A percentile compares a stretch with the other conserved stretches of the same genome.
phyloP scores from a whole-genome alignment of 768 basidiomycete genomes.

The Tylopilus plumbeoviolaceoides region DNA sequence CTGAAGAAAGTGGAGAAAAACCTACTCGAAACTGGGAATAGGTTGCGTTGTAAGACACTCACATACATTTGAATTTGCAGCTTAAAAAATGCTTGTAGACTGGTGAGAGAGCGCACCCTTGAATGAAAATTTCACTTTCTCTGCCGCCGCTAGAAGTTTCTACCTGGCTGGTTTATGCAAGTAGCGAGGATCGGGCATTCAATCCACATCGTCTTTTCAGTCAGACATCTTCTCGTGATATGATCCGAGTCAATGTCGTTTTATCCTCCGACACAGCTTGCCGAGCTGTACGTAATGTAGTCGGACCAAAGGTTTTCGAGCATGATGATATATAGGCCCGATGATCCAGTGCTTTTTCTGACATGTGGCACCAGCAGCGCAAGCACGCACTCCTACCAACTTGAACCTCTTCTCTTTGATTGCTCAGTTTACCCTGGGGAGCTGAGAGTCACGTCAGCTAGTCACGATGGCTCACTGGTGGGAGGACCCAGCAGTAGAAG shows the following conservation, averaged over 20 bases:
- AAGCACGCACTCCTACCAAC: not conserved
- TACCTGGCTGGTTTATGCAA: too few species aligned
- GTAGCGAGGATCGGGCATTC: not conserved
- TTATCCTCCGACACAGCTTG: not conserved
- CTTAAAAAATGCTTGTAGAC: too few species aligned
- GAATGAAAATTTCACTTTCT: too few species aligned
- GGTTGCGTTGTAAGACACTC: too few species aligned
- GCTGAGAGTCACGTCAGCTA: not conserved
- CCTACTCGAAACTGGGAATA: too few species aligned
- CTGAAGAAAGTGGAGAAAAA: too few species aligned
- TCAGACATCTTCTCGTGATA: not conserved
- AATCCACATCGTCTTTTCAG: not conserved
- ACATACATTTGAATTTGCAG: too few species aligned
- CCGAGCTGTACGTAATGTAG: not conserved
- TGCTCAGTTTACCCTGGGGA: not conserved
- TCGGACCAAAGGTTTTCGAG: too few species aligned
- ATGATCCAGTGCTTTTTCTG: too few species aligned
- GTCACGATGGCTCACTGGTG: conserved; percentile 16
- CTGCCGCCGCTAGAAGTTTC: too few species aligned
- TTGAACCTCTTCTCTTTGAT: not conserved
- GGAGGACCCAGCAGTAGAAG: conserved; percentile 12
- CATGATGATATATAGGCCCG: too few species aligned
- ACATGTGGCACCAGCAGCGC: not conserved
- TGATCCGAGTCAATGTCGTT: not conserved
- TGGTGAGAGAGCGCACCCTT: too few species aligned